These are phyloP conservation scores for Tolypocladium pustulatum DNA, from an alignment of 2,329 filamentous ascomycete species.

Conservation along the genomic window DNA sequence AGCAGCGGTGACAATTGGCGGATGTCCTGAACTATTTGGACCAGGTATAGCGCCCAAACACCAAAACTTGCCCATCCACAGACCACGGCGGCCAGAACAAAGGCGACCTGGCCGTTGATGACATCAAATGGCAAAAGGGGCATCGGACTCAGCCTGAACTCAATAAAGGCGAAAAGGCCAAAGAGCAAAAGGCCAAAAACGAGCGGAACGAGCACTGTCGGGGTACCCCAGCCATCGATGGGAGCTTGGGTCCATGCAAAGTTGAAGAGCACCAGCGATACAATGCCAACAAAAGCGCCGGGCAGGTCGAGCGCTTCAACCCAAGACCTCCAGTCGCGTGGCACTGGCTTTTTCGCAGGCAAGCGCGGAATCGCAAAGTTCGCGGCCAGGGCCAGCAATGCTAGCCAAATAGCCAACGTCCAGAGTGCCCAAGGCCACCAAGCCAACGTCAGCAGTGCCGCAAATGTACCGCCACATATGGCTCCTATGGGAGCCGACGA, in stretches of 20 bases:
- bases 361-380: slow-evolving; percentile 23
- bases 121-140: slow-evolving; percentile 47
- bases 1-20: slow-evolving; percentile 31
- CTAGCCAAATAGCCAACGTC: slow-evolving; percentile 25
- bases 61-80: slow-evolving; percentile 46
- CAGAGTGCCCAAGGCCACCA: slow-evolving; percentile 42
- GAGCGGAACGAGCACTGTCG: slow-evolving; percentile 46
- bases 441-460: slow-evolving; percentile 25
- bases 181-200: slow-evolving; percentile 47
- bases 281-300: slow-evolving; percentile 35
- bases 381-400: slow-evolving; percentile 19
- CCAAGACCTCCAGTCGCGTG: slow-evolving; percentile 8
- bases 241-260: slow-evolving; percentile 59
- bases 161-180: slow-evolving; percentile 44
- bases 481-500: slow-evolving; percentile 35
- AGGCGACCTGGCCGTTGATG: slow-evolving; percentile 36
- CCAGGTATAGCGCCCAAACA: slow-evolving; percentile 41
- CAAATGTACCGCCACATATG: slow-evolving; percentile 29
- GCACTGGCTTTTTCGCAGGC: slow-evolving; percentile 6
- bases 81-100: slow-evolving; percentile 44
- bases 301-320: slow-evolving; percentile 26
- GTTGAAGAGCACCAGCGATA: slow-evolving; percentile 50
- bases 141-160: slow-evolving; percentile 31
- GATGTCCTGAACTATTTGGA: slow-evolving; percentile 35
- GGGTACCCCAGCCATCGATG: slow-evolving; percentile 44